phyloP scores from a whole-genome alignment of 176 grass and related monocot species.

The Bonia amplexicaulis region DNA sequence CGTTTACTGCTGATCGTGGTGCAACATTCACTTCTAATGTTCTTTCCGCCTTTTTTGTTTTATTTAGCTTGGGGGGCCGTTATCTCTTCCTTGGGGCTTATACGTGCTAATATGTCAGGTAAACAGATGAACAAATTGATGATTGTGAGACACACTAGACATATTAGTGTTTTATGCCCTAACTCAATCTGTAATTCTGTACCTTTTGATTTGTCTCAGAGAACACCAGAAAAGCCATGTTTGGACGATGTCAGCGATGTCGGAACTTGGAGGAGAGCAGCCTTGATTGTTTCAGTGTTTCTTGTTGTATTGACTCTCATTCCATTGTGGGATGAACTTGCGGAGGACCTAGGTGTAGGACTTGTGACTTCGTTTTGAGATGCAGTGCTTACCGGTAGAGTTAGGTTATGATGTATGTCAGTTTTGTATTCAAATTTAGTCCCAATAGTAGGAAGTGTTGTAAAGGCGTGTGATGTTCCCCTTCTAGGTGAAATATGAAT shows the following conservation, averaged over 20 bases:
- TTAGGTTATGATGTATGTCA: conserved; percentile 27
- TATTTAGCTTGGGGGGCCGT: conserved; percentile 63
- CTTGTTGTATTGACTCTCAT: conserved; percentile 83
- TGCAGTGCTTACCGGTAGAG: neutral
- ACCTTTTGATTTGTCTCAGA: conserved; percentile 38
- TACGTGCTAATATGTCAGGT: conserved; percentile 98
- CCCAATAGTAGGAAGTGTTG: neutral
- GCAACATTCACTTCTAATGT: conserved; percentile 10
- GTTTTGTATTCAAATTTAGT: conserved; percentile 41
- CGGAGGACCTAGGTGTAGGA: conserved; percentile 88
- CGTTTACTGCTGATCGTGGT: neutral
- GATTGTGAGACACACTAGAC: neutral
- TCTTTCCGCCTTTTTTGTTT: neutral
- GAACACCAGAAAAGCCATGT: conserved; percentile 84
- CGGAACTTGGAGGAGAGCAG: conserved; percentile 75
- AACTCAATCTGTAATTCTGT: neutral
- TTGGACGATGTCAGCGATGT: conserved; percentile 91
- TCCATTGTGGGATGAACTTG: conserved; percentile 88
- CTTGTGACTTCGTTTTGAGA: conserved; percentile 72
- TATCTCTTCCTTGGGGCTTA: conserved; percentile 97
- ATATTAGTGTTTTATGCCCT: neutral
- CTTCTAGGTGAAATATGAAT: neutral
- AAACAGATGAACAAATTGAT: neutral
- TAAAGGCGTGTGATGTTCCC: neutral
- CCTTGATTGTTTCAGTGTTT: conserved; percentile 52